A percentile compares a stretch with the other conserved stretches of the same genome.
These are phyloP conservation scores for Quercus engelmannii DNA, from an alignment of 306 rosid species.

Conservation along the genomic window DNA sequence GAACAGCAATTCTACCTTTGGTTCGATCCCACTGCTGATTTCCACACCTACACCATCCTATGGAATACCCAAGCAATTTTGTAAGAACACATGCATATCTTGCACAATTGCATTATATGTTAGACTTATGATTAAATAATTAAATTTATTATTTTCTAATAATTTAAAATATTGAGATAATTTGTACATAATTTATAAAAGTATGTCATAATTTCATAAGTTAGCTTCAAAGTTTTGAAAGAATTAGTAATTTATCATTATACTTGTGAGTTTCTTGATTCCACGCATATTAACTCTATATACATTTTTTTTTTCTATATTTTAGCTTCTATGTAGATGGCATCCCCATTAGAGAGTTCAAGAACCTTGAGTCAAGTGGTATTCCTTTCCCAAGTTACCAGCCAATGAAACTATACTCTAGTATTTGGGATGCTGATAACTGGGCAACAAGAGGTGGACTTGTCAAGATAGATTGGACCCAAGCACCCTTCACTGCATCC, in stretches of 20 bases:
- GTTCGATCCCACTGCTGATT: slow-evolving; percentile 43
- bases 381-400: slow-evolving; percentile 24
- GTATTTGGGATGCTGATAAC: slow-evolving; percentile 45
- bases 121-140: no score
- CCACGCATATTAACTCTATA: no score
- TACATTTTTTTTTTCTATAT: background rate
- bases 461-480: slow-evolving; percentile 22
- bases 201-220: no score
- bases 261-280: no score
- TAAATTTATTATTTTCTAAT: no score
- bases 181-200: no score
- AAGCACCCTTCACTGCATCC: slow-evolving; percentile 26
- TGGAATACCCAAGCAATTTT: slow-evolving; percentile 38
- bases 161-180: no score
- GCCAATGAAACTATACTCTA: slow-evolving; percentile 38
- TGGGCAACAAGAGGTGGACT: slow-evolving; percentile 33
- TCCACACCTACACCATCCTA: slow-evolving; percentile 36
- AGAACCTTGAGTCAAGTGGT: slow-evolving; percentile 26
- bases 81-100: slow-evolving; percentile 10
- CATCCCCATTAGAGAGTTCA: slow-evolving; percentile 35
- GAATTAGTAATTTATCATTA: no score
- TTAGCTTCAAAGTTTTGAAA: no score
- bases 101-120: no score
- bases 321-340: slow-evolving; percentile 40
- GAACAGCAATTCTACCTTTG: slow-evolving; percentile 36